phyloP scores from a whole-genome alignment of 805 yeast genomes.

The Nakazawaea ambrosiae region DNA sequence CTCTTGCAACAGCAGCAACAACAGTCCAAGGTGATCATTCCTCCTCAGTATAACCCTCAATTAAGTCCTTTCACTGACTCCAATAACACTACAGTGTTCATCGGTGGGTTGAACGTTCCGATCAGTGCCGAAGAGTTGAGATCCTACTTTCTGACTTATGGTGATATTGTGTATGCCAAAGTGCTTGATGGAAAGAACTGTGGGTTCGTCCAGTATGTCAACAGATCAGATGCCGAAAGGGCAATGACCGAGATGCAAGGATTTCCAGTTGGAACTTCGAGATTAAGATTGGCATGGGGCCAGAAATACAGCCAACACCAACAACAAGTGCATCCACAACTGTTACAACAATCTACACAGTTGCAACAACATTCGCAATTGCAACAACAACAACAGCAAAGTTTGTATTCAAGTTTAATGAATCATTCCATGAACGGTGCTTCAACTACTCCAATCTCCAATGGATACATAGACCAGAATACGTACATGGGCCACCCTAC shows the following conservation, averaged over 20 bases:
- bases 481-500: constrained; percentile 7
- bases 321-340: constrained; percentile 18
- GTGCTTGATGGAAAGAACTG: constrained; percentile 73
- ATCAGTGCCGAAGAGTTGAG: constrained; percentile 59
- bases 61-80: constrained; percentile 68
- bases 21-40: constrained; percentile 16
- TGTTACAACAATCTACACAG: constrained; percentile 8
- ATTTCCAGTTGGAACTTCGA: constrained; percentile 75
- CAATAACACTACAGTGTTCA: constrained; percentile 67
- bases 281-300: constrained; percentile 88
- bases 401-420: constrained; percentile 5
- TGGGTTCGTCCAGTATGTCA: constrained; percentile 80
- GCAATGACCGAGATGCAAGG: constrained; percentile 90
- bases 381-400: constrained; percentile 9
- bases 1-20: constrained; percentile 11
- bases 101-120: constrained; percentile 60
- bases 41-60: constrained; percentile 33
- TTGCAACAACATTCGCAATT: constrained; percentile 11
- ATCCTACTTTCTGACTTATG: constrained; percentile 57
- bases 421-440: constrained; percentile 1
- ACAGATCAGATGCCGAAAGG: constrained; percentile 74
- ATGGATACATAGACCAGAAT: constrained; percentile 4
- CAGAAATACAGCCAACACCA: constrained; percentile 26
- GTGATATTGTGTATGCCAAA: constrained; percentile 69
- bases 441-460: not conserved